Evolutionary conservation across 176 grass and related monocot genomes (phyloP).

Genomic region (Themeda triandra): DNA sequence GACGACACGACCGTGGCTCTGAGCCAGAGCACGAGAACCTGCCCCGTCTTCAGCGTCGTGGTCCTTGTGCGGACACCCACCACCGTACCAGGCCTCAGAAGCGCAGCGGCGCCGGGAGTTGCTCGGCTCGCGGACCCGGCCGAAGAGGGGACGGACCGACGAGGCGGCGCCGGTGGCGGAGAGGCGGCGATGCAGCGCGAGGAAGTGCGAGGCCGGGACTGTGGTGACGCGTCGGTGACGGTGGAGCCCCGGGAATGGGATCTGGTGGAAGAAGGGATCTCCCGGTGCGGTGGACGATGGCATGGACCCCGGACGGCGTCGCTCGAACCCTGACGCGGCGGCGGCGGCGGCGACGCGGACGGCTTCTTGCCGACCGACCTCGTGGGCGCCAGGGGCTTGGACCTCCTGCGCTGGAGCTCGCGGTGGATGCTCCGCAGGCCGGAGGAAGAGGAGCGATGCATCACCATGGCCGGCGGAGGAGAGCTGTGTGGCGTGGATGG

Average conservation of each 20-base stretch:
- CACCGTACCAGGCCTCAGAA: background rate
- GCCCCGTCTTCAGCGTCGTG: background rate
- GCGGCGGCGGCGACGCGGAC: background rate
- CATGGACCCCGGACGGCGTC: background rate
- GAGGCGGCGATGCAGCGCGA: background rate
- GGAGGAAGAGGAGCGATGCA: background rate
- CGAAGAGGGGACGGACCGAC: background rate
- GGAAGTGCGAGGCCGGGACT: background rate
- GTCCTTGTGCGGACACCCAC: background rate
- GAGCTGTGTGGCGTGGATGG: background rate
- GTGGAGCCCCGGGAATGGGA: background rate
- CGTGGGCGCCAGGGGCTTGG: background rate
- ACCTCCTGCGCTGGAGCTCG: background rate
- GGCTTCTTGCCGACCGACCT: background rate
- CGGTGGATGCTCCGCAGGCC: background rate
- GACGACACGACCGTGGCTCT: background rate
- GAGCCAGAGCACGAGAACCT: constrained; percentile 14
- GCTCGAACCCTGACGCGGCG: background rate
- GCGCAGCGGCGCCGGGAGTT: background rate
- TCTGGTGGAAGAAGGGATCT: too few relatives aligned
- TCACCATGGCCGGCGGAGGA: background rate
- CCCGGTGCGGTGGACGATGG: background rate
- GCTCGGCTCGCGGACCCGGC: background rate
- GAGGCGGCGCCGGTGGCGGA: background rate
- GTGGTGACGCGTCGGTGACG: background rate